Evolutionary conservation across 441 rosid species (phyloP).

Genomic region (Omphalea diandra): DNA sequence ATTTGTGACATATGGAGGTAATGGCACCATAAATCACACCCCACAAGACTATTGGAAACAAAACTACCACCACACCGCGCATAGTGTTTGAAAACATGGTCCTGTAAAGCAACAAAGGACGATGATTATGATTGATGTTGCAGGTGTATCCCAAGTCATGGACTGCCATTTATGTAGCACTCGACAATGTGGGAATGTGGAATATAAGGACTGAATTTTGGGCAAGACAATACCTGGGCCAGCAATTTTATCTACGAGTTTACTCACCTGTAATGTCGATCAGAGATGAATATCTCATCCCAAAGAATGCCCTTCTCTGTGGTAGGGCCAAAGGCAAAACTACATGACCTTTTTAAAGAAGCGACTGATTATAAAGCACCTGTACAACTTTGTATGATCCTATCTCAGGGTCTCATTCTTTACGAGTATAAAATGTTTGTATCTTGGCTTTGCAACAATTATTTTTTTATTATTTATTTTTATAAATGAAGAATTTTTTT

Average conservation of each 20-base stretch:
- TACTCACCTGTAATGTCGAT: conserved; percentile 55
- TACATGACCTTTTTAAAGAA: conserved; percentile 4
- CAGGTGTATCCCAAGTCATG: conserved; percentile 93
- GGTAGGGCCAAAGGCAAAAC: conserved; percentile 48
- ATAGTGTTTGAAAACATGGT: no score
- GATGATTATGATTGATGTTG: background rate
- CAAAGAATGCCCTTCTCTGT: conserved; percentile 74
- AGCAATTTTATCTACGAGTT: conserved; percentile 81
- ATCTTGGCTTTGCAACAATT: background rate
- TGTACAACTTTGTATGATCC: background rate
- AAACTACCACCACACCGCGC: no score
- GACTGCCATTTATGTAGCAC: conserved; percentile 78
- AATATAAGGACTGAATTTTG: conserved; percentile 78
- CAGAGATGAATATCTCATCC: conserved; percentile 82
- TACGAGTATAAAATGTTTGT: background rate
- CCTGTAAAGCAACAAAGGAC: no score
- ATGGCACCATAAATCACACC: no score
- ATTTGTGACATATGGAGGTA: background rate
- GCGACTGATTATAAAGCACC: background rate
- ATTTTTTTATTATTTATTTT: no score
- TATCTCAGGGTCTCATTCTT: conserved; percentile 19
- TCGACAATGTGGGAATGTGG: conserved; percentile 99
- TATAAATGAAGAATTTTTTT: no score
- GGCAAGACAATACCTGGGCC: conserved; percentile 92
- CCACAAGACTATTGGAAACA: no score